Evolutionary conservation across 805 yeast species (phyloP), one percentile per base, ranked within the genome.

Genomic region (Komagataella phaffii): DNA sequence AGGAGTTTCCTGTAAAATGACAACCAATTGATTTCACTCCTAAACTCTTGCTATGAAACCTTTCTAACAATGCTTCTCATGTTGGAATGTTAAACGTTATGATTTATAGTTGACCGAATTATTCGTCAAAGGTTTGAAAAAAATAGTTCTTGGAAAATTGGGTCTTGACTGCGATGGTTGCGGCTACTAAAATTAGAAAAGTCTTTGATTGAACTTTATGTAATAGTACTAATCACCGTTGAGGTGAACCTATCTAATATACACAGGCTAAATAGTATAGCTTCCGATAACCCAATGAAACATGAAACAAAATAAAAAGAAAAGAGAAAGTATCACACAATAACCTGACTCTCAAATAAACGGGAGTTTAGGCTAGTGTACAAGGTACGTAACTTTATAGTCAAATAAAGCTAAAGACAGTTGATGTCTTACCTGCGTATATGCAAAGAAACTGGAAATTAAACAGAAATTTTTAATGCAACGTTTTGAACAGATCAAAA

Each of bases 401-500:
- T 30, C 40, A 30, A 30, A 30, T 30, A 30, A 19, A 40, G 49
- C 45, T 40, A 45, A 14, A 50, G 53, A 51, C 53, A 51, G 53
- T 51, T 51, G 53, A 51, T 51, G 53, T 51, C 53, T 51, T 44
- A 24, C 52, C 52, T 50, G 52, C 46, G 40, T 43, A 50, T 50
- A 50, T 50, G 52, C 52, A 21, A 43, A 49, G 40, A 17, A 17
- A 24, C 21, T 45, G 24, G 17, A 48, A 46, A 17, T 12, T 24
- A 40, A 30, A 10, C 24, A 24, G 45, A 46, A 17, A 17, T 14
- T 18, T 17, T 17, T 24, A 24, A 21, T 12, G 21, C 30, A 19
- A 50, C 7, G 63, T 71, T 45, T 73, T 64, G 57, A 85, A 75
- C 53, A 83, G 66, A 8, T 66, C 58, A 64, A 81, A 83, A 56